Evolutionary conservation across 345 rosid genomes (phyloP), one percentile per base, ranked within the genome.

Genomic region (Gynandropsis gynandra): DNA sequence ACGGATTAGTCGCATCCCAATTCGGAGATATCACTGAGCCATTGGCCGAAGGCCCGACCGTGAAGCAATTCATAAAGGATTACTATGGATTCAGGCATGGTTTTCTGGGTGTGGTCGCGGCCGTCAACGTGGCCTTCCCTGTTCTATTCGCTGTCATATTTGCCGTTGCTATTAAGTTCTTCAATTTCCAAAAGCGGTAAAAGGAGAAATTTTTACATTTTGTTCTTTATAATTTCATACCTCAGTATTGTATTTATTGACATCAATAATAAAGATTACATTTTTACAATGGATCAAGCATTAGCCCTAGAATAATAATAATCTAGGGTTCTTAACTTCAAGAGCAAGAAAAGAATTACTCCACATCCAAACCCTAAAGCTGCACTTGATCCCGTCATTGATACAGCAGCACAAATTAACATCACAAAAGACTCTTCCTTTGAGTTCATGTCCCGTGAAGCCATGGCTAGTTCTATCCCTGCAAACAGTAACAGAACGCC

Each of bases 401-500:
- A 89, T 47, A 85, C 83, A 1, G 89, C 85, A 5, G 95, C 95
- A 56, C 97, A 85, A 1, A 85, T 80, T 72, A 85, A 47, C 94
- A 85, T 85, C 31, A 85, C 77, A 47, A 85, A 85, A 0, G 89
- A 74, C 16, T 81, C 89, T 58, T 84, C 81, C 56, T 88, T 84
- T 0, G 80, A 47, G 50, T 71, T 77, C 97, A 84, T 88, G 38
- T 88, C 97, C 44, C 72, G 76, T 0, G 97, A 78, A 16, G 95
- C 95, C 90, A 85, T 85, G 0, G 95, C 95, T 20, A 86, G 49
- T 56, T 82, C 90, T 1, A 88, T 74, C 39, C 97, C 97, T 0
- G 97, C 97, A 62, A 88, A 88, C 48, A 88, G 62, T 74, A 88
- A 41, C 7, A 88, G 63, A 16, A 82, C 97, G n/a, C 97, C 97